Evolutionary conservation across 768 basidiomycete genomes (phyloP), one percentile per base, ranked within the genome.

Genomic region (Hydnum rufescens): DNA sequence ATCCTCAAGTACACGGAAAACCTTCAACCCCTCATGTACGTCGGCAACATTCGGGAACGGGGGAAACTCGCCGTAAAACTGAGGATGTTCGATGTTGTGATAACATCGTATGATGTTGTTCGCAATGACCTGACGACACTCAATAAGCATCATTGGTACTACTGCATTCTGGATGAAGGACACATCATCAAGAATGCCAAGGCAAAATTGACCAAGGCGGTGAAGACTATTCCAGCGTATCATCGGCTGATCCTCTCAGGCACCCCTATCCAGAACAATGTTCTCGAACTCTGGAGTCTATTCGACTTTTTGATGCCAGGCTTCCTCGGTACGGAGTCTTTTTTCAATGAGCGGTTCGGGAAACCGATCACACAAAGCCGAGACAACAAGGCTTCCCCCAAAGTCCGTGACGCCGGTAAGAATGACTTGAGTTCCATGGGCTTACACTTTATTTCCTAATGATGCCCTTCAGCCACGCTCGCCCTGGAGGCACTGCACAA

Each of bases 301-400:
- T 99, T 99, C 64, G 95, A 99, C 66, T 99, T 97, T 68, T 68
- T 99, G 58, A 99, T 99, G 95, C 95, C 95, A 16, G 95, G 95
- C 3, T 97, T 99, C 68, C 69, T 99, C 50, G 95, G 95, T n/a
- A 89, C 83, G 8, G 95, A 97, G 64, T 65, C 79, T 13, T 82
- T 80, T 2, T 99, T 99, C 70, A 93, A 88, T 60, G 90, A 97
- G 53, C 76, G 87, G 29, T 99, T 95, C 62, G 81, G 88, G 55
- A 95, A 92, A 62, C 95, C 95, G 1, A 97, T 99, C 47, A 67
- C 95, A 50, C 84, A 88, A 4, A 90, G 88, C 64, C 75, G 92
- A 47, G 95, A 97, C 58, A 92, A 89, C 1, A 99, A 96, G 65
- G 66, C 66, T 8, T 69, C 70, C 3, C 75, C 84, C 18, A 95